Evolutionary conservation across 2,329 filamentous ascomycete species (phyloP), one percentile per base, ranked within the genome.

Genomic region (Sporothrix euskadiensis): DNA sequence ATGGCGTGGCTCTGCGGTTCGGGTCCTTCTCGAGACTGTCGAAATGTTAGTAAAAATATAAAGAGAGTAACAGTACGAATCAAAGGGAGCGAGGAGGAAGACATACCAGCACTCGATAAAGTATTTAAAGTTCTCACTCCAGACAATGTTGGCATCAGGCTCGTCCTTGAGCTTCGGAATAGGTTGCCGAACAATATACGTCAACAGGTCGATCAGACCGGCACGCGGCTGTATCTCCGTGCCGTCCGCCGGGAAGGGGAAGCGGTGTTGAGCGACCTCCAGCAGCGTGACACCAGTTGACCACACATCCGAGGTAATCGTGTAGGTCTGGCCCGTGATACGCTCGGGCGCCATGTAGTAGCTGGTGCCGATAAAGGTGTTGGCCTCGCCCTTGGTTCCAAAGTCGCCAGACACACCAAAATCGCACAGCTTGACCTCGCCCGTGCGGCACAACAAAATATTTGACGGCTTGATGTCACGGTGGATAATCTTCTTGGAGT

Each of bases 271-370:
- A 54, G 96, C 96, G n/a, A 99, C 96, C 84, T 99, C 96, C n/a
- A 99, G 90, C 69, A 99, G 84, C 1, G 96, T 98, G 71, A 99
- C 96, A 76, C 96, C 96, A 8, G 97, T 91, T 57, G 94, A 98
- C 96, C 96, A 99, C 73, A 99, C 96, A 78, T 99, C 96, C 8
- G 94, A 97, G 1, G 95, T 99, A 82, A 99, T 99, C 75, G 95
- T 99, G 83, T 99, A 99, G 69, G 92, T 95, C 84, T 98, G 94
- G 74, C 96, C 96, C 1, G 96, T 98, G 81, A 99, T 99, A 71
- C 96, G 92, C 82, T 99, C 96, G 0, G 96, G 96, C 4, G 96
- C 96, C 96, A 99, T 99, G 85, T 99, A 99, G 81, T 98, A 99
- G 75, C 93, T 97, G 14, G 96, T 99, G 76, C 96, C 96, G 80